Evolutionary conservation across 2,329 filamentous ascomycete genomes (phyloP), one percentile per base, ranked within the genome.

Genomic region (Pyricularia grisea): DNA sequence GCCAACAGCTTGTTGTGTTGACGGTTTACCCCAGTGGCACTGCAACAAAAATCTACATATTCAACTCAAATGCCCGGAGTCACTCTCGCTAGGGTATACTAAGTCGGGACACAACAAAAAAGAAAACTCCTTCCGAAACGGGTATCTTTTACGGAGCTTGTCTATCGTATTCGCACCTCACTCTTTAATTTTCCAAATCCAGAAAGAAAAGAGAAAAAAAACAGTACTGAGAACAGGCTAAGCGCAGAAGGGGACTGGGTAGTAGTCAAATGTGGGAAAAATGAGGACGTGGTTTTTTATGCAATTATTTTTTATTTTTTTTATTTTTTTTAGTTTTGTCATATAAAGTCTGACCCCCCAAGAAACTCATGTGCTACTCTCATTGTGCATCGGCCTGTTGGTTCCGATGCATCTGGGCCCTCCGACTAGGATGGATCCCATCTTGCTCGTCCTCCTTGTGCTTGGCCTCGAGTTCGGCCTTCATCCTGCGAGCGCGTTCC

Each of bases 361-460:
- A 36, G 33, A 36, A 36, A 36, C 33, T 17, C 33, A 2, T 17
- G 4, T 33, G 31, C 12, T 17, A 36, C 33, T 12, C 33, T 36
- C 33, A 36, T 36, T 31, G 25, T 4, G 61, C 2, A 64, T 17
- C 25, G 23, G 61, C 61, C 23, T 64, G 14, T 17, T 27, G 61
- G 61, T 14, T 20, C 27, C 66, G 42, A 31, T 31, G 30, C 67
- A 70, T 64, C 67, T 68, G 67, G 67, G 36, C 82, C 69, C 82
- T 76, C 31, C 85, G 81, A 71, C 84, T 87, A 3, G 85, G 85
- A 71, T 87, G 85, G 65, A 87, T 81, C 69, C 76, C 77, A 63
- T 78, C 77, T 63, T 79, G 72, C 50, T 70, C 77, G 70, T 76
- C 73, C 69, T 73, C 71, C 42, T 74, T 75, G 69, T 67, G 71